phyloP scores from a whole-genome alignment of 2,329 filamentous ascomycete species.

The Sporothrix humicola region DNA sequence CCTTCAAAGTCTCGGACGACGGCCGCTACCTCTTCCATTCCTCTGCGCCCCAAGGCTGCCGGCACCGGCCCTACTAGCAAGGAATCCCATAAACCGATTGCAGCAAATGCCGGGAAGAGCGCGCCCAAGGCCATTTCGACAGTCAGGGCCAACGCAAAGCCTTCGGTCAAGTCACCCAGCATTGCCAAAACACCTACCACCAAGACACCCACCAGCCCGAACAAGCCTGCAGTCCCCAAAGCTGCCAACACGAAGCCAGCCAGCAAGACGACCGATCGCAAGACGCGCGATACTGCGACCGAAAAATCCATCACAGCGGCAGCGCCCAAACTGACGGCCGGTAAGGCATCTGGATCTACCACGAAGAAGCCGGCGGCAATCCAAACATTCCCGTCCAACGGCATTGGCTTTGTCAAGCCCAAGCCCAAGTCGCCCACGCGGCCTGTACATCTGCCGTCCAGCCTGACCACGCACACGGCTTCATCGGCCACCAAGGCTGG shows the following conservation, averaged over 20 bases:
- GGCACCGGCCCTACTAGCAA: not conserved
- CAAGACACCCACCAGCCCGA: conserved; percentile 49
- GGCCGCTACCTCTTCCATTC: not conserved
- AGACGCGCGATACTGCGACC: conserved; percentile 31
- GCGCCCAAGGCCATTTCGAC: conserved; percentile 45
- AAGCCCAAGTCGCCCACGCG: conserved; percentile 72
- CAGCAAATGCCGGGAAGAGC: conserved; percentile 27
- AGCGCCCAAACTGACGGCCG: conserved; percentile 39
- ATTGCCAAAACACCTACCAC: no score
- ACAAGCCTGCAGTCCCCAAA: conserved; percentile 40
- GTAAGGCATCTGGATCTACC: conserved; percentile 8
- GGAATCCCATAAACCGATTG: conserved; percentile 7
- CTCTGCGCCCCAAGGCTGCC: conserved; percentile 6
- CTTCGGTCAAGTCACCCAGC: conserved; percentile 43
- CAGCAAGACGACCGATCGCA: conserved; percentile 47
- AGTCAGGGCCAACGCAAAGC: conserved; percentile 45
- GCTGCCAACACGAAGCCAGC: conserved; percentile 36
- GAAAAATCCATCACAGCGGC: conserved; percentile 34
- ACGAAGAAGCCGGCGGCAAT: conserved; percentile 53
- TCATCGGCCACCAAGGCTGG: conserved; percentile 67
- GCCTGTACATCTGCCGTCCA: conserved; percentile 68
- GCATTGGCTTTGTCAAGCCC: conserved; percentile 59
- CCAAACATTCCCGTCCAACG: conserved; percentile 47
- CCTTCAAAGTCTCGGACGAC: not conserved
- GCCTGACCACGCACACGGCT: conserved; percentile 72